phyloP scores from a whole-genome alignment of 768 basidiomycete genomes.

The Calocybe gangraenosa region DNA sequence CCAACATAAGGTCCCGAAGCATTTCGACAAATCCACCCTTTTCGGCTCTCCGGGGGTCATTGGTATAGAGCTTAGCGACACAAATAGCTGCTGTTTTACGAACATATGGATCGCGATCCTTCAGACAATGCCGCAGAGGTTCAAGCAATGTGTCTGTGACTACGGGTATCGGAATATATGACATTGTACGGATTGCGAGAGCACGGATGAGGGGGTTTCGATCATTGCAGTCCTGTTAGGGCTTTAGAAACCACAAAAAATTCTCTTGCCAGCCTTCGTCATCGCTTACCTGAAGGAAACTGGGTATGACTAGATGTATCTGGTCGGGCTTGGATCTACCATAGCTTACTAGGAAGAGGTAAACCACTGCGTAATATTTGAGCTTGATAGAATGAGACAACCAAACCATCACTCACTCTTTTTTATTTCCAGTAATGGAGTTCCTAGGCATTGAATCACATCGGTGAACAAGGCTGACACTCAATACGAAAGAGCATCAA shows the following conservation, averaged over 20 bases:
- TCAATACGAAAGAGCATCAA: conserved; percentile 26
- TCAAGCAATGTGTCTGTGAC: conserved; percentile 85
- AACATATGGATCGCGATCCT: conserved; percentile 95
- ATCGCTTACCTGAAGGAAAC: conserved; percentile 73
- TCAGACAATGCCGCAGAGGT: conserved; percentile 86
- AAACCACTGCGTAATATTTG: conserved; percentile 68
- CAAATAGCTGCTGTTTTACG: conserved; percentile 98
- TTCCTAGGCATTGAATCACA: conserved; percentile 91
- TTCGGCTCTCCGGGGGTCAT: conserved; percentile 84
- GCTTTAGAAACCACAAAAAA: not conserved
- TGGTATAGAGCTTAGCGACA: conserved; percentile 91
- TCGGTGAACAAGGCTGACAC: conserved; percentile 96
- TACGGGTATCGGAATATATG: conserved; percentile 90
- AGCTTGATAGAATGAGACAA: not conserved
- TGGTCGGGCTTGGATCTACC: conserved; percentile 92
- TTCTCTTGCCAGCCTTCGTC: not conserved
- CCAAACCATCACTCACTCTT: conserved; percentile 67
- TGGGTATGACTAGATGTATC: conserved; percentile 86
- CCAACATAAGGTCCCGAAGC: conserved; percentile 88
- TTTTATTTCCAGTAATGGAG: conserved; percentile 95
- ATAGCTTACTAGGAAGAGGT: conserved; percentile 96
- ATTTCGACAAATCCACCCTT: conserved; percentile 87
- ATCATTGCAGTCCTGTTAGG: conserved; percentile 84
- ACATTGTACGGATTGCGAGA: conserved; percentile 97
- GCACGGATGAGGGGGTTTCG: conserved; percentile 96